Base-by-base conservation (phyloP, 495 filamentous ascomycete species). In the Gamarada debralockiae region DNA sequence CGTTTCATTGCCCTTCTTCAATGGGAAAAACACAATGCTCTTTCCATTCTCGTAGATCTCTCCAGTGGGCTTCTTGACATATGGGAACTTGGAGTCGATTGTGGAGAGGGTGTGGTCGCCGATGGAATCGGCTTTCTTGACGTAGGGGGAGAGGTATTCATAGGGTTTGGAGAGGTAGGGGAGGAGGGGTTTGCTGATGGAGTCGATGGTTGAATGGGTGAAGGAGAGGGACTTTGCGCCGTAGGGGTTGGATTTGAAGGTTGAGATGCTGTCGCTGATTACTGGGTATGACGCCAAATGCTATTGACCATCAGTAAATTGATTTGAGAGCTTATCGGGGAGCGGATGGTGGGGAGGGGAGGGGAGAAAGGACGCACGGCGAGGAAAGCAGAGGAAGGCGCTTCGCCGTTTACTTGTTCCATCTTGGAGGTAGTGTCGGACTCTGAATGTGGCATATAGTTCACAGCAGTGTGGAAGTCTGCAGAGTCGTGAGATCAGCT, bases 241-340 rank as follows among this genome's bases (percentile, higher is more conserved):
- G 65, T 86, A 82, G 17, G 87, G 82, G 68, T 90, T 86, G 54
- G 73, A 74, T 65, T 92, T 89, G 79, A 92, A 86, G 65, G 80
- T 80, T 33, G 73, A 65, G 71, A 96, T 82, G 62, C 81, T 73
- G 68, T 95, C 90, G 61, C 81, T 83, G 65, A 97, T 79, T 47
- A 93, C 71, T 9, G 93, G 93, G 73, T 95, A 96, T 55, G 83
- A 85, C 34, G 79, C 77, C 55, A 97, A 78, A 65, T 97, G 92
- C 86, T 95, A 63, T 36, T 27, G 41, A 9, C 22, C 4, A 2
- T 22, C 38, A 39, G 29, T 20, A 5, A 58, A 10, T 53, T 52
- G 59, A 44, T 40, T 24, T n/a, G 24, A 1, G 34, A n/a, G 60
- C 51, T 61, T 43, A 43, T 15, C 10, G 9, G 13, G 4, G 40